Base-by-base conservation (phyloP, 768 basidiomycete genomes). In the Podaxis sp. region DNA sequence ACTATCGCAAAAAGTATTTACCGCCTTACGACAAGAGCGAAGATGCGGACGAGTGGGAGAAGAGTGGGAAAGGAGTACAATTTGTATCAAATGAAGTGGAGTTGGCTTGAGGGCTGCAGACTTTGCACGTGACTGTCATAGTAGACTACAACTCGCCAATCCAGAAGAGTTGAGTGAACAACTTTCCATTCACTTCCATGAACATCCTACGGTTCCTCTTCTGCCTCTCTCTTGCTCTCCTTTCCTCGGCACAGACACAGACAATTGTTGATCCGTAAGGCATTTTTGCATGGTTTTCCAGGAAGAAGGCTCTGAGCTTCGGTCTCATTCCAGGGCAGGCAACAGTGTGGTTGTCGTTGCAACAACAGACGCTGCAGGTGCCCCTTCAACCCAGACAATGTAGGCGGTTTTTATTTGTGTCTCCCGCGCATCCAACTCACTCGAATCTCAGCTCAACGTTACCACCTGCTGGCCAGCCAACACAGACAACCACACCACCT, bases 271-370 rank as follows among this genome's bases (percentile, higher is more conserved):
- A 86, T 65, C 67, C 55, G 86, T 87, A 70, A 58, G 83, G 68
- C 14, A 13, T 37, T n/a, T 35, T 50, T 28, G 16, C 25, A 28
- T 40, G 13, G 5, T 25, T 53, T 3, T 9, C 16, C 28, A 28
- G 5, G 13, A 48, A 9, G 23, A 23, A 47, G 9, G 32, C 37
- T 53, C 32, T 25, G 38, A 11, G 40, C 23, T 18, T 32, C 42
- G 10, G 27, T 38, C 18, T 36, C 10, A 18, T 61, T 13, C 50
- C 68, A 76, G 73, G 61, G 71, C 72, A 42, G 88, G 88, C 5
- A 67, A 74, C 36, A 78, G 85, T 0, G 73, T 90, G 48, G 76
- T 87, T 28, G 77, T 82, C 58, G 71, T 80, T 48, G 56, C 82
- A 61, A 77, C 80, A 16, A 63, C 71, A 35, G 77, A 82, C 63